Percentiles rank a stretch among this genome's conserved stretches.
These are phyloP conservation scores for Inonotus hispidus DNA, from an alignment of 1,284 basidiomycete genomes.

Conservation along the genomic window DNA sequence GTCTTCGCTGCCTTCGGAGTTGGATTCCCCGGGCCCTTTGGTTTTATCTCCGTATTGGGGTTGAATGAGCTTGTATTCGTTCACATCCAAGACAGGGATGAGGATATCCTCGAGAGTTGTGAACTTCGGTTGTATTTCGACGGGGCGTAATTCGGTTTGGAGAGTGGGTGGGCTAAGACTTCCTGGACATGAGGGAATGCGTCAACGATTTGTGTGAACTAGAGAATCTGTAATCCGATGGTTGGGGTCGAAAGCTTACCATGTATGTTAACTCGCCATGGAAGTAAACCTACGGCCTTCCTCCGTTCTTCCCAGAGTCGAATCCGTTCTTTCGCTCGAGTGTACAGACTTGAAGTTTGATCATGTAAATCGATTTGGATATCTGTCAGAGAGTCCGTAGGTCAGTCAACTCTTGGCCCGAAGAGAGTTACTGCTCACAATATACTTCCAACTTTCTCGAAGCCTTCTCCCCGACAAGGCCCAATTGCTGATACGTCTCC, in stretches of 20 bases:
- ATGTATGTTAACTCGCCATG: conserved; percentile 4
- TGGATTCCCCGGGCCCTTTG: not conserved
- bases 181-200: not conserved
- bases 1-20: conserved; percentile 30
- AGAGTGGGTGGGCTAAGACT: not conserved
- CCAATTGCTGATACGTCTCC: conserved; percentile 51
- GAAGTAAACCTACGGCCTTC: not conserved
- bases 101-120: not conserved
- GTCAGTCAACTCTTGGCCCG: conserved; percentile 2
- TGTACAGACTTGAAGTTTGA: conserved; percentile 5
- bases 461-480: conserved; percentile 43
- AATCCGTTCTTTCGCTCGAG: conserved; percentile 11
- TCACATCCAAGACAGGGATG: not conserved
- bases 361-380: conserved; percentile 14
- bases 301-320: conserved; percentile 14
- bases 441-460: conserved; percentile 41
- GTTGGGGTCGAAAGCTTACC: not conserved
- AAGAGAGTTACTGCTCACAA: conserved; percentile 23
- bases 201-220: not conserved
- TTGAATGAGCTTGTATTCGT: not conserved
- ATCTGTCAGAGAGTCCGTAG: not conserved
- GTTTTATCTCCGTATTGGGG: not conserved
- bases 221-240: not conserved
- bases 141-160: not conserved
- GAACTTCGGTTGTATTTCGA: not conserved